Percentiles rank a stretch among this genome's conserved stretches.
phyloP scores from a whole-genome alignment of 164 flowering plant genomes.

The Umbellularia californica region DNA sequence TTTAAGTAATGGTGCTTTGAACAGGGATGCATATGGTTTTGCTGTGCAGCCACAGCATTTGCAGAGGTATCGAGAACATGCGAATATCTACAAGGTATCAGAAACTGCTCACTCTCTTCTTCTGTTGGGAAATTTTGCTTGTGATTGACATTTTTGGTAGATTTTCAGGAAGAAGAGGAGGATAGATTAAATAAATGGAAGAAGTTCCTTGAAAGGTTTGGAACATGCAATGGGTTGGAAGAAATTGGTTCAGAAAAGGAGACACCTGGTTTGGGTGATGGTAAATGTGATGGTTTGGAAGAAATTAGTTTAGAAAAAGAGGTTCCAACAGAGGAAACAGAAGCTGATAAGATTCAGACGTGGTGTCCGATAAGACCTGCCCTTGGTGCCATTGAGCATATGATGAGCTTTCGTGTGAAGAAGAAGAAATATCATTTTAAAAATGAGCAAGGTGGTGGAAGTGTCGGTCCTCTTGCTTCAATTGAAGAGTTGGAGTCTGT shows the following conservation, averaged over 20 bases:
- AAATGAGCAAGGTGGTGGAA: slow-evolving; percentile 28
- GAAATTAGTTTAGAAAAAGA: neutral
- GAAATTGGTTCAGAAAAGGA: no score
- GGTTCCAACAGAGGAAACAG: slow-evolving; percentile 19
- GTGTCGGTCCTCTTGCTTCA: slow-evolving; percentile 32
- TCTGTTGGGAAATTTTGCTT: neutral
- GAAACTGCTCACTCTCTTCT: neutral
- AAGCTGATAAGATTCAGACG: slow-evolving; percentile 29
- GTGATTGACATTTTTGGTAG: neutral
- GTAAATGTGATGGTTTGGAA: neutral
- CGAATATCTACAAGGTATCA: slow-evolving; percentile 52
- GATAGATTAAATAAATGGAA: slow-evolving; percentile 95
- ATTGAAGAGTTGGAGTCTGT: slow-evolving; percentile 24
- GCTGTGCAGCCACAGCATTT: slow-evolving; percentile 87
- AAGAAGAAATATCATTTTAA: slow-evolving; percentile 31
- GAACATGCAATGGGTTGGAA: no score
- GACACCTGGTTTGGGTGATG: no score
- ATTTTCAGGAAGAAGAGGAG: slow-evolving; percentile 85
- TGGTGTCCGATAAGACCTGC: slow-evolving; percentile 84
- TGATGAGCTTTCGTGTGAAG: slow-evolving; percentile 83
- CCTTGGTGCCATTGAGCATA: slow-evolving; percentile 62
- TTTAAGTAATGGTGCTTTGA: slow-evolving; percentile 3
- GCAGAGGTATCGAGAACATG: slow-evolving; percentile 71
- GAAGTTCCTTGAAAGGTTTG: slow-evolving; percentile 50
- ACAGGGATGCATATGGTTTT: slow-evolving; percentile 95